Evolutionary conservation across 257 asterid species (phyloP).

Genomic region (Linaria vulgaris): DNA sequence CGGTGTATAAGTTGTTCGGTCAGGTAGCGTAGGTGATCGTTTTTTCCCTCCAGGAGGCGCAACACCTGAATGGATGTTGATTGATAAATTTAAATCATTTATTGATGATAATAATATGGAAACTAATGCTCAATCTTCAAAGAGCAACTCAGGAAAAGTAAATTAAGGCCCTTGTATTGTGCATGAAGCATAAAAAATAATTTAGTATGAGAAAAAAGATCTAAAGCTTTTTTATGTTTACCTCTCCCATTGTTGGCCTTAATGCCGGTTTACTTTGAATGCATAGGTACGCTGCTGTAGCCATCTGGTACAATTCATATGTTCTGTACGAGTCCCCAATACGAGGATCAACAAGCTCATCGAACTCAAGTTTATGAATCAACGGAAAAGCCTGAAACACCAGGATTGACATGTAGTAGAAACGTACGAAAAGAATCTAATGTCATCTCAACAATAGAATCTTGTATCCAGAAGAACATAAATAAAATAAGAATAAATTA

Average conservation of each 20-base stretch:
- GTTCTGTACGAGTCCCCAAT: constrained; percentile 57
- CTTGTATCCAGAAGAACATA: not conserved
- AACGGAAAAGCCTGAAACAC: constrained; percentile 58
- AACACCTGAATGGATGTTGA: constrained; percentile 42
- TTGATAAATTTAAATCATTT: not conserved
- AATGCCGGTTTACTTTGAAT: constrained; percentile 51
- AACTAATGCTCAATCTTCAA: not conserved
- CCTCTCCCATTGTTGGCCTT: constrained; percentile 72
- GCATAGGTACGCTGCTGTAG: constrained; percentile 58
- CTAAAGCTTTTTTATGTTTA: constrained; percentile 21
- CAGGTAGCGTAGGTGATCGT: constrained; percentile 48
- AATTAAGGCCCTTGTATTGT: no score
- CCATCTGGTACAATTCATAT: constrained; percentile 64
- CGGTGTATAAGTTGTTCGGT: constrained; percentile 67
- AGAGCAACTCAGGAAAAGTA: not conserved
- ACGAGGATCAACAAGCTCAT: constrained; percentile 62
- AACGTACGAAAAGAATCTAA: not conserved
- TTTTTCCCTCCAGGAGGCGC: constrained; percentile 72
- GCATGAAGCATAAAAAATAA: not conserved
- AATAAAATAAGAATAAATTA: not conserved
- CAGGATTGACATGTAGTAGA: not conserved
- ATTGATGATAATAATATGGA: not conserved
- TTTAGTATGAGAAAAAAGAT: not conserved
- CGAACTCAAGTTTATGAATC: constrained; percentile 50
- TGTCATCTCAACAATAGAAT: not conserved